phyloP scores from a whole-genome alignment of 306 rosid species.

The Sicyos edulis region DNA sequence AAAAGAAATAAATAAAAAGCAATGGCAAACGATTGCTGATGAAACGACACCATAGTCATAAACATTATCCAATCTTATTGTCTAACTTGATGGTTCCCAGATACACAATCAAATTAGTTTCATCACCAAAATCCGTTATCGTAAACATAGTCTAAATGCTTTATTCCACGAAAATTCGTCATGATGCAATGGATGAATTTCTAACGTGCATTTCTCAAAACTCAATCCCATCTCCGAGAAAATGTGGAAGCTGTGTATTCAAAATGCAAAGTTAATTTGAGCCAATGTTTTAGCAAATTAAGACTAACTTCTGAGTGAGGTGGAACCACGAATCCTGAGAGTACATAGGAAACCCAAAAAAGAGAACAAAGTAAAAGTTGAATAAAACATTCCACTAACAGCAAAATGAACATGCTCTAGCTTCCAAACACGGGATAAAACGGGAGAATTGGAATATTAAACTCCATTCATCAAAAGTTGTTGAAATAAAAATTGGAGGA shows the following conservation, averaged over 20 bases:
- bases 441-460: conserved; percentile 6
- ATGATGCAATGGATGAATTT: no score
- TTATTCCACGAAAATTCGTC: no score
- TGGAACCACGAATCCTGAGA: background rate
- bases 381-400: conserved; percentile 1
- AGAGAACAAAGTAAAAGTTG: background rate
- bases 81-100: background rate
- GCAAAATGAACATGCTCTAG: background rate
- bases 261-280: no score
- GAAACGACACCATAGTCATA: background rate
- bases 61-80: background rate
- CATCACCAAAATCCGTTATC: background rate
- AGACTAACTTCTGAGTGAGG: background rate
- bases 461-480: background rate
- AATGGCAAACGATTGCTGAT: no score
- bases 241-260: no score
- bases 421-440: no score
- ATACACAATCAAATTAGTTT: background rate
- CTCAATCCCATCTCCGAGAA: no score
- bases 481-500: background rate
- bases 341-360: background rate
- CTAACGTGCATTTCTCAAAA: no score
- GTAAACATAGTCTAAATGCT: no score
- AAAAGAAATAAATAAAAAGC: no score
- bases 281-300: no score